A percentile compares a stretch with the other conserved stretches of the same genome.
phyloP scores from a whole-genome alignment of 2,329 filamentous ascomycete genomes.

The Neonectria coccinea region DNA sequence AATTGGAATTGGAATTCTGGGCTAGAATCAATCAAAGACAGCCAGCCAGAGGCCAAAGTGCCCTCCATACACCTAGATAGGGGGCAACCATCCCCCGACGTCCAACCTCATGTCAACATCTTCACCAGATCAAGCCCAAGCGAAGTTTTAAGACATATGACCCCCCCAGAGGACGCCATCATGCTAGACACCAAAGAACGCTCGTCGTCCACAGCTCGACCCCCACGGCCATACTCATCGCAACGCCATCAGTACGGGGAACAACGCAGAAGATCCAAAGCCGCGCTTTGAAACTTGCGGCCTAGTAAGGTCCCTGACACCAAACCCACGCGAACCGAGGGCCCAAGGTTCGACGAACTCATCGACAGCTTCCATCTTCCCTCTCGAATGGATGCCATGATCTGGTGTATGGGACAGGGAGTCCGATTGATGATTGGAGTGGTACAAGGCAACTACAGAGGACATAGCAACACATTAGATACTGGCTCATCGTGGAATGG shows the following conservation, averaged over 20 bases:
- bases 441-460: neutral
- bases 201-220: neutral
- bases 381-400: neutral
- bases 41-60: neutral
- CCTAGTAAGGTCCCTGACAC: neutral
- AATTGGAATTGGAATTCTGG: neutral
- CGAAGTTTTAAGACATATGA: neutral
- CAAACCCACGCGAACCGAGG: neutral
- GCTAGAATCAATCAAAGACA: neutral
- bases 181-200: neutral
- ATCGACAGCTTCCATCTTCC: neutral
- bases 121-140: neutral
- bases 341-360: neutral
- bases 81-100: neutral
- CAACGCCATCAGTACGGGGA: neutral
- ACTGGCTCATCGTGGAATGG: neutral
- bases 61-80: neutral
- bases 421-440: neutral
- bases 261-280: neutral
- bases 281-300: neutral
- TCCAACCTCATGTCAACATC: neutral
- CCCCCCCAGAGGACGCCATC: neutral
- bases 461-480: too few species aligned
- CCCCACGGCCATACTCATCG: too few species aligned
- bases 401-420: neutral